phyloP scores from a whole-genome alignment of 768 basidiomycete genomes.

The Boletus eberwhitei region DNA sequence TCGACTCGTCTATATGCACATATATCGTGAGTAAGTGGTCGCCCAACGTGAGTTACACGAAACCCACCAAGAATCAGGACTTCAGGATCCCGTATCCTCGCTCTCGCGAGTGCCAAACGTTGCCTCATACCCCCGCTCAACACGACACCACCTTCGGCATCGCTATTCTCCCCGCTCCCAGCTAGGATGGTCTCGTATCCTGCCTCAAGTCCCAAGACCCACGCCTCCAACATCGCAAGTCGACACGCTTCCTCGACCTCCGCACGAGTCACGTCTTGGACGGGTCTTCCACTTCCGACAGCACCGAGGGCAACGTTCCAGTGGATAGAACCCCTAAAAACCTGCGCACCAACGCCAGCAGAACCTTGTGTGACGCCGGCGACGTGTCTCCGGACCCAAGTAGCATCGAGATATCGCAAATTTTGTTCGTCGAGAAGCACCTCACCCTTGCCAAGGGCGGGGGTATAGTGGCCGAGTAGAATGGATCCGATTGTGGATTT shows the following conservation, averaged over 20 bases:
- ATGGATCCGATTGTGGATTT: conserved; percentile 70
- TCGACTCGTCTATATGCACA: conserved; percentile 61
- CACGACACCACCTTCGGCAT: conserved; percentile 53
- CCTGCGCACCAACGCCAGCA: conserved; percentile 38
- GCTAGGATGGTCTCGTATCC: conserved; percentile 80
- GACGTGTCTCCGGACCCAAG: conserved; percentile 66
- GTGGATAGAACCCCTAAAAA: conserved; percentile 77
- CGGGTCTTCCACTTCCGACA: conserved; percentile 43
- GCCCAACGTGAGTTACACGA: neutral
- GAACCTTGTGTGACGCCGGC: conserved; percentile 77
- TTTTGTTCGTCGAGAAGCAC: conserved; percentile 82
- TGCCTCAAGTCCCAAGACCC: conserved; percentile 75
- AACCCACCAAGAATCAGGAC: conserved; percentile 86
- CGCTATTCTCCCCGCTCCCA: conserved; percentile 41
- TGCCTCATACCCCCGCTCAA: conserved; percentile 93
- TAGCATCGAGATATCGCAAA: conserved; percentile 66
- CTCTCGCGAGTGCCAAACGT: conserved; percentile 84
- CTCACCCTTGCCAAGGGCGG: conserved; percentile 47
- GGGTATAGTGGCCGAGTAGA: conserved; percentile 69
- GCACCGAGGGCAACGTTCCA: conserved; percentile 85
- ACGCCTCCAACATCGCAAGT: conserved; percentile 86
- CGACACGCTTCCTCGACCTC: conserved; percentile 82
- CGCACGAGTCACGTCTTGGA: conserved; percentile 51
- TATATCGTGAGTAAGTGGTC: neutral
- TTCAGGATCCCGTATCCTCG: conserved; percentile 77